Evolutionary conservation across 208 protist species (phyloP).

Genomic region (Tritrichomonas musculus): DNA sequence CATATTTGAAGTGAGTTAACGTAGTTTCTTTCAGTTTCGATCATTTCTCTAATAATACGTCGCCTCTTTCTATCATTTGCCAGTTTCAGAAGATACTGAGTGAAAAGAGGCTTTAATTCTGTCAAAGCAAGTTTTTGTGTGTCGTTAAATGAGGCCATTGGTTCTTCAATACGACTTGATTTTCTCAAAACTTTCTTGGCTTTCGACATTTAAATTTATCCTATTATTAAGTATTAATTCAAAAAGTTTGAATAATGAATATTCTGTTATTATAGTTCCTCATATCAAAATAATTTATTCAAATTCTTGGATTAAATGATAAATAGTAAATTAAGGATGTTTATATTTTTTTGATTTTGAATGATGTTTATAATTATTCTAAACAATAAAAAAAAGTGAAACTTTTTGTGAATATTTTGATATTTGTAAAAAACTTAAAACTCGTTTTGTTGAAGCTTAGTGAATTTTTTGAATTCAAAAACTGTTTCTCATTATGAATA

Average conservation of each 20-base stretch:
- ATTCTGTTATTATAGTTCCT: neutral
- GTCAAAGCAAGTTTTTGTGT: neutral
- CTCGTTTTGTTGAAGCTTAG: neutral
- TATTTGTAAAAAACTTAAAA: neutral
- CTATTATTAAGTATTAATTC: neutral
- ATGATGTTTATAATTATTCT: neutral
- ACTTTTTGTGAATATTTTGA: neutral
- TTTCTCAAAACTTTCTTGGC: neutral
- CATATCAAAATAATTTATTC: neutral
- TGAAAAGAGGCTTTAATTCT: neutral
- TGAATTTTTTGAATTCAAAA: neutral
- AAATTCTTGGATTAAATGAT: neutral
- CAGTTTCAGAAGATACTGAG: neutral
- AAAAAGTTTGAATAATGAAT: neutral
- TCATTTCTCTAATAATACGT: neutral
- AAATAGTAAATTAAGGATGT: neutral
- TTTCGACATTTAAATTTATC: neutral
- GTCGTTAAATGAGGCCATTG: neutral
- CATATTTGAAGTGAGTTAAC: neutral
- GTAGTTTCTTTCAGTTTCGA: conserved; percentile 15
- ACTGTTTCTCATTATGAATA: neutral
- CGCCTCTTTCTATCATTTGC: neutral
- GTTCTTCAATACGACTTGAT: neutral
- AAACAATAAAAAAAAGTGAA: neutral
- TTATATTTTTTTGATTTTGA: neutral